Conservation (phyloP, 768 basidiomycete species). For the Serpula lacrymans region DNA sequence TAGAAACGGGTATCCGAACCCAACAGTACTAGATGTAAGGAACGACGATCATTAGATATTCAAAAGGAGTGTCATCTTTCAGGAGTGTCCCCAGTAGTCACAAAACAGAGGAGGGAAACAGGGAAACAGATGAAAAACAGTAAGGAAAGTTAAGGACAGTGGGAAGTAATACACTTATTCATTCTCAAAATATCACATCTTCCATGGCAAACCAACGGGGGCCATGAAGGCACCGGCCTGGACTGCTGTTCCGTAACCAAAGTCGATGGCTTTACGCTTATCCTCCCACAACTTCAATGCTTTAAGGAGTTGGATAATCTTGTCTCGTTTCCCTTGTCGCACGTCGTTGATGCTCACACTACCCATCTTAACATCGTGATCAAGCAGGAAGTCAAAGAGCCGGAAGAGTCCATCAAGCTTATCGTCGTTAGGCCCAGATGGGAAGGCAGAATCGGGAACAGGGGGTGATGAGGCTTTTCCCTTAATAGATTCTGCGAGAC, state of each 20-base stretch:
- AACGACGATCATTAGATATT: too few species aligned
- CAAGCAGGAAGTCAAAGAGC: constrained; percentile 89
- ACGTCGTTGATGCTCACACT: constrained; percentile 94
- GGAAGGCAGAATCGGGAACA: constrained; percentile 79
- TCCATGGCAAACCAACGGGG: constrained; percentile 5
- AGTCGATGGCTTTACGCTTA: constrained; percentile 55
- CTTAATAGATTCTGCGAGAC: constrained; percentile 80
- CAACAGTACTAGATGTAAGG: too few species aligned
- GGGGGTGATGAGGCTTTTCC: constrained; percentile 63
- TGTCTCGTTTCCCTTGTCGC: constrained; percentile 74
- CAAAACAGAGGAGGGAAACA: too few species aligned
- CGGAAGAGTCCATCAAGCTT: constrained; percentile 85
- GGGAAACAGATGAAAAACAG: too few species aligned
- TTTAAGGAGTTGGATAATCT: constrained; percentile 74
- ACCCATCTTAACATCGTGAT: constrained; percentile 90
- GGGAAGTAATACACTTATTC: too few species aligned
- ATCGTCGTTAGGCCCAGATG: constrained; percentile 62
- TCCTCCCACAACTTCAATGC: constrained; percentile 82
- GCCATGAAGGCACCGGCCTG: constrained; percentile 12
- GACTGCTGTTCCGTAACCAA: constrained; percentile 39
- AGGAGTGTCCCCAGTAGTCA: too few species aligned
- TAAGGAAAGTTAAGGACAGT: too few species aligned
- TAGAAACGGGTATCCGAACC: too few species aligned
- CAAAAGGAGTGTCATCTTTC: too few species aligned
- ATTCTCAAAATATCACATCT: constrained; percentile 1